Conservation (phyloP, 768 basidiomycete genomes). For the Amanita pallidorosea region DNA sequence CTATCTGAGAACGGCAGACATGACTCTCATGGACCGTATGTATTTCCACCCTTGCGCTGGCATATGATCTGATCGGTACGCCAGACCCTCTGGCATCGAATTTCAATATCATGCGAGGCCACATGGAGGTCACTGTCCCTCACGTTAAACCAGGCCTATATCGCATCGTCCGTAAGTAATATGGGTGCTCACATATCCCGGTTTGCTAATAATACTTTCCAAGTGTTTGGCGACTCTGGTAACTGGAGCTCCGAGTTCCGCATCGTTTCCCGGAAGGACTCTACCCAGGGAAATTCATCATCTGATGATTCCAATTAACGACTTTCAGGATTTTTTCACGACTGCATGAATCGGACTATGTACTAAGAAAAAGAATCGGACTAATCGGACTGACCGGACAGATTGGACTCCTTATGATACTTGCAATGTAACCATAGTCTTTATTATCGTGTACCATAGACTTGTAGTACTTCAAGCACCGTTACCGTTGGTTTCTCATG, state of each 20-base stretch:
- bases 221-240: slow-evolving; percentile 34
- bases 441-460: not conserved
- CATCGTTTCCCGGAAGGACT: slow-evolving; percentile 3
- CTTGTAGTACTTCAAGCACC: not conserved
- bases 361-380: not conserved
- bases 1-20: slow-evolving; percentile 15
- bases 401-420: not conserved
- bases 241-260: slow-evolving; percentile 13
- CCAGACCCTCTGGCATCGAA: slow-evolving; percentile 10
- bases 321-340: not conserved
- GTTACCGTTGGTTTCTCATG: not conserved
- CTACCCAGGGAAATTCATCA: not conserved
- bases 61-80: not conserved
- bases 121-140: slow-evolving; percentile 10
- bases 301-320: not conserved
- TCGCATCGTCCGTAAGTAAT: slow-evolving; percentile 13
- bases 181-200: not conserved
- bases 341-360: not conserved
- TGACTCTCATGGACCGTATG: slow-evolving; percentile 9
- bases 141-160: slow-evolving; percentile 9
- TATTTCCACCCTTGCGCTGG: not conserved
- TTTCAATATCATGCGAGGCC: slow-evolving; percentile 12
- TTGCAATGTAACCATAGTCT: slow-evolving; percentile 1
- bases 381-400: not conserved
- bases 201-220: not conserved